phyloP scores from a whole-genome alignment of 2,329 filamentous ascomycete genomes.

The Parastagonospora nodorum region DNA sequence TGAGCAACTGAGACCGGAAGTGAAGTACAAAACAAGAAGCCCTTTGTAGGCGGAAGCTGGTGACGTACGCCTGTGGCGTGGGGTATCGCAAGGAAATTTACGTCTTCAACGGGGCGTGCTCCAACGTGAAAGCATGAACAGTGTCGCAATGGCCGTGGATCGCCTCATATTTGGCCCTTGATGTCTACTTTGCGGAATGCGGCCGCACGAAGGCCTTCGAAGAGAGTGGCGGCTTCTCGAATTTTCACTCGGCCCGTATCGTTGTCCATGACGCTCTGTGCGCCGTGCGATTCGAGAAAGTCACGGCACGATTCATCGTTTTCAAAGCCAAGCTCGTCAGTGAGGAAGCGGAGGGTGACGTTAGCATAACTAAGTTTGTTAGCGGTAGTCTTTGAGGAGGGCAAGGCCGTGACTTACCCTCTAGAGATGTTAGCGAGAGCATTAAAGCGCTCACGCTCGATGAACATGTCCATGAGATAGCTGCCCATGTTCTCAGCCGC shows the following conservation, averaged over 20 bases:
- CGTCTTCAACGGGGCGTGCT: slow-evolving; percentile 12
- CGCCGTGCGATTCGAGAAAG: slow-evolving; percentile 83
- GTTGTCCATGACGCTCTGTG: slow-evolving; percentile 77
- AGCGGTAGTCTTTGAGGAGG: slow-evolving; percentile 43
- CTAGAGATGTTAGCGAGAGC: slow-evolving; percentile 91
- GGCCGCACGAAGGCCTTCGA: slow-evolving; percentile 72
- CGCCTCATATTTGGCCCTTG: slow-evolving; percentile 87
- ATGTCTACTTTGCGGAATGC: slow-evolving; percentile 92
- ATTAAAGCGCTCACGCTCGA: slow-evolving; percentile 87
- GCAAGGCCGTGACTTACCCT: slow-evolving; percentile 68
- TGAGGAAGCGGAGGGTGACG: slow-evolving; percentile 86
- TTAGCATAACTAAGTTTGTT: slow-evolving; percentile 80
- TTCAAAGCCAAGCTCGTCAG: slow-evolving; percentile 94
- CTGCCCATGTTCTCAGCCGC: slow-evolving; percentile 96
- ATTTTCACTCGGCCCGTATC: slow-evolving; percentile 65
- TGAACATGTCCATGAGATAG: slow-evolving; percentile 99
- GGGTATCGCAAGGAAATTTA: slow-evolving; percentile 25
- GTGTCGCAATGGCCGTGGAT: slow-evolving; percentile 30
- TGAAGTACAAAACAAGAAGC: slow-evolving; percentile 23
- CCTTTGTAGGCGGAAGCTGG: slow-evolving; percentile 11
- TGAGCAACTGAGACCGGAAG: slow-evolving; percentile 28
- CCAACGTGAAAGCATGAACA: slow-evolving; percentile 5
- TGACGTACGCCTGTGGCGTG: slow-evolving; percentile 32
- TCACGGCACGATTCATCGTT: slow-evolving; percentile 87
- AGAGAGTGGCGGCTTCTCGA: slow-evolving; percentile 65